Conservation (phyloP, 2,329 filamentous ascomycete genomes). For the Aspergillus sp. region DNA sequence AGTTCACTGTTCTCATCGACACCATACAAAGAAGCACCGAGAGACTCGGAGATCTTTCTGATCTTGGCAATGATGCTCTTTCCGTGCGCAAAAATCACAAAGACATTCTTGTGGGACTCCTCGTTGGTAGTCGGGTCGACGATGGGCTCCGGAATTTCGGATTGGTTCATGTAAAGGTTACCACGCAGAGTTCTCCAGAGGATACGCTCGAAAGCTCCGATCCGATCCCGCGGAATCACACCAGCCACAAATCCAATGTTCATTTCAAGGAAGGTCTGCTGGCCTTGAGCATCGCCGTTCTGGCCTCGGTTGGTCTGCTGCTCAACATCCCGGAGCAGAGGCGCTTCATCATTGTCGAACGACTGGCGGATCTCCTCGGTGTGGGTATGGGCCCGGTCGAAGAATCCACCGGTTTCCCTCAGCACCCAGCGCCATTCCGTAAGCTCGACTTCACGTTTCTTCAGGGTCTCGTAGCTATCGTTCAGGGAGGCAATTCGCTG, state of each 20-base stretch:
- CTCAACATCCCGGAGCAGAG: constrained; percentile 87
- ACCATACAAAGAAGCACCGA: constrained; percentile 91
- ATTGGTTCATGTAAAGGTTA: constrained; percentile 99
- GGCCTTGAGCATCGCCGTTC: constrained; percentile 61
- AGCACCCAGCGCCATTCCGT: constrained; percentile 98
- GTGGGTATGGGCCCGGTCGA: constrained; percentile 91
- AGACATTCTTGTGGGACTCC: constrained; percentile 91
- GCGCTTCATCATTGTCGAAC: constrained; percentile 81
- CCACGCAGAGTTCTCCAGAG: constrained; percentile 95
- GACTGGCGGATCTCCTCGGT: constrained; percentile 95
- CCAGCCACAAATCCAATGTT: constrained; percentile 98
- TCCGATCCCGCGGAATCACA: constrained; percentile 87
- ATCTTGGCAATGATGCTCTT: constrained; percentile 99
- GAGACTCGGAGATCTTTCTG: constrained; percentile 95
- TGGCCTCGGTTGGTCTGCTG: constrained; percentile 61
- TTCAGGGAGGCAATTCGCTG: constrained; percentile 87
- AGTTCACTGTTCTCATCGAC: constrained; percentile 97
- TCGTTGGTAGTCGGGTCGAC: constrained; percentile 91
- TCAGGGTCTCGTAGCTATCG: constrained; percentile 96
- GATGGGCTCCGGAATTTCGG: constrained; percentile 90
- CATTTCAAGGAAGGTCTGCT: constrained; percentile 91
- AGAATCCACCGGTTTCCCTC: constrained; percentile 93
- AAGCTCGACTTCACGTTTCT: constrained; percentile 94
- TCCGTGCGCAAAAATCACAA: constrained; percentile 97
- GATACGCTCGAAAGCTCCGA: constrained; percentile 94